Base-by-base conservation (phyloP, 148 eudicot species). In the Talinum fruticosum region DNA sequence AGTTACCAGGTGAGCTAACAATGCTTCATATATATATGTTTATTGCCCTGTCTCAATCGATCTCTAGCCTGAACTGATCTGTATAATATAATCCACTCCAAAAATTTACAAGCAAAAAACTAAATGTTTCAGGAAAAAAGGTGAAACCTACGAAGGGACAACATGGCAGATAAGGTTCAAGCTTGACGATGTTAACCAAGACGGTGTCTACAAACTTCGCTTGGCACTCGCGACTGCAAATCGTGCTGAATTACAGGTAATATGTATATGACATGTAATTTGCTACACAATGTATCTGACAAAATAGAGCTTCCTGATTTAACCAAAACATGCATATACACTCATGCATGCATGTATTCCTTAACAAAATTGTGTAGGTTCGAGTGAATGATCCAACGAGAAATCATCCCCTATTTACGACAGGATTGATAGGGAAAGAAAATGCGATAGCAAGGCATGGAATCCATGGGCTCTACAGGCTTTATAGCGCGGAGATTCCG, bases 371-470 rank as follows among this genome's bases (percentile, higher is more conserved):
- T 29, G 36, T 78, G 1, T 64, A 94, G 98, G 88, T 94, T 72
- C 89, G 90, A 53, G 80, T 94, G 1, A 94, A 94, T 59, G 83
- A 94, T 75, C 84, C 84, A 44, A 72, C 71, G 32, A 74, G 76
- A 69, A 37, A 81, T 64, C 85, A 84, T 18, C 97, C 97, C 1
- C 44, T 78, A 12, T 94, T 94, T 67, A 83, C 88, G n/a, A 94
- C 83, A 35, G 93, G 94, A 47, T 53, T 81, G 23, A 87, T 94
- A 49, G 97, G 98, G 64, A 81, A 73, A 28, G 98, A 91, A 19
- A 94, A 94, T 54, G 88, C 95, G 16, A 88, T 94, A 26, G 93
- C 95, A 34, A 92, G 98, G 72, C 98, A 94, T 76, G 98, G 97
- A 26, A 92, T 90, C 79, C 98, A 89, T 67, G 98, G 98, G 33